Base-by-base conservation (phyloP, 192 early-diverging fungal species). In the Gigaspora rosea region DNA sequence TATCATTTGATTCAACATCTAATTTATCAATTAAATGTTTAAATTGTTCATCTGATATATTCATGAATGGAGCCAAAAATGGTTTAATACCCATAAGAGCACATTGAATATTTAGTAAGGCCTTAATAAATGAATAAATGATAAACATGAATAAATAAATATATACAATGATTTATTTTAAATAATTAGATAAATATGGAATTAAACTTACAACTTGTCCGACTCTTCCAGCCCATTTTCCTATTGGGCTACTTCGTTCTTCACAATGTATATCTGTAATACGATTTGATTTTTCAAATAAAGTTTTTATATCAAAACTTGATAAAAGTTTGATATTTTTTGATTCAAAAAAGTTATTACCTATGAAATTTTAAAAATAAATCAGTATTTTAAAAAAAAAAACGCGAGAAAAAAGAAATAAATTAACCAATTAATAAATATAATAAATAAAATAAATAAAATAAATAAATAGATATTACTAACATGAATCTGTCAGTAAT, bases 151-250 rank as follows among this genome's bases (percentile, higher is more conserved):
- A 33, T n/a, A 3, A 41, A 16, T 63, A 0, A 64, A 18, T 35
- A 46, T 18, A 47, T 8, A 8, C 10, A 64, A 41, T 35, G 35
- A 18, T 46, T 16, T 16, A 41, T 16, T 2, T 13, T 13, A 41
- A 35, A 41, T 4, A 36, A 16, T 36, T 6, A 64, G 10, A 36
- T 11, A 36, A 41, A 54, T 15, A 3, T 16, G 3, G 16, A 36
- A 64, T 33, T 16, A 41, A 41, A 73, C 71, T 58, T 73, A 73
- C 71, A 10, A 73, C 0, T 48, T 73, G 48, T 22, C 71, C 71
- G 10, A 36, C 20, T 73, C 22, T 20, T 5, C 71, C 71, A 2
- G 8, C 18, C 71, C 71, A 73, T 56, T 59, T 73, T 1, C 71
- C 71, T 10, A 73, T 9, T 20, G 71, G 71, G 47, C 27, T 46